These are phyloP conservation scores for Sicyos edulis DNA, from an alignment of 306 rosid genomes.

Conservation along the genomic window DNA sequence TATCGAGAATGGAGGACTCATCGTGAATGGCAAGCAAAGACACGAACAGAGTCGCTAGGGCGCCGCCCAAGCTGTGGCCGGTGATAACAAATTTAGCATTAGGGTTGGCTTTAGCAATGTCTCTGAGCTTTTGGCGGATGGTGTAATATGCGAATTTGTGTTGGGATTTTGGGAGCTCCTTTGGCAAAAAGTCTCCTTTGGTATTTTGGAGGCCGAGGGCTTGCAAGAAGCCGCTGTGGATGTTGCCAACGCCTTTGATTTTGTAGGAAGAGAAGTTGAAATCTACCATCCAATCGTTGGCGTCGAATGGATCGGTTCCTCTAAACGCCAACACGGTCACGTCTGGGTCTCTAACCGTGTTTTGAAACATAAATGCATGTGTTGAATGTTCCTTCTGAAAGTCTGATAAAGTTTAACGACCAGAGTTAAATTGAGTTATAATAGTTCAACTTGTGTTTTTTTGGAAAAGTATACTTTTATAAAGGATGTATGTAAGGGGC, in stretches of 20 bases:
- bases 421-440: no score
- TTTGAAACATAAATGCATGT: constrained; percentile 46
- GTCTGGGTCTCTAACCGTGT: constrained; percentile 32
- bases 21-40: constrained; percentile 44
- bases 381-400: constrained; percentile 41
- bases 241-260: constrained; percentile 38
- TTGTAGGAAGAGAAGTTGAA: constrained; percentile 55
- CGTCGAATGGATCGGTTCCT: constrained; percentile 60
- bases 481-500: no score
- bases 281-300: constrained; percentile 48
- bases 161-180: constrained; percentile 6
- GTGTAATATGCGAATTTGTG: constrained; percentile 46
- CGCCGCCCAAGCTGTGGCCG: constrained; percentile 85
- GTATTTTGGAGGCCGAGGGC: constrained; percentile 45
- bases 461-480: no score
- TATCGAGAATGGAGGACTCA: constrained; percentile 43
- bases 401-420: constrained; percentile 41
- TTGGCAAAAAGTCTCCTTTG: constrained; percentile 44
- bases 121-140: constrained; percentile 37
- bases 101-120: constrained; percentile 27
- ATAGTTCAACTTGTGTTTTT: no score
- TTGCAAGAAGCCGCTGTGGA: constrained; percentile 62
- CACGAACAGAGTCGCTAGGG: constrained; percentile 58
- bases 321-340: constrained; percentile 61
- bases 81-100: constrained; percentile 57